phyloP scores from a whole-genome alignment of 306 rosid species.

The Lathyrus aphaca region DNA sequence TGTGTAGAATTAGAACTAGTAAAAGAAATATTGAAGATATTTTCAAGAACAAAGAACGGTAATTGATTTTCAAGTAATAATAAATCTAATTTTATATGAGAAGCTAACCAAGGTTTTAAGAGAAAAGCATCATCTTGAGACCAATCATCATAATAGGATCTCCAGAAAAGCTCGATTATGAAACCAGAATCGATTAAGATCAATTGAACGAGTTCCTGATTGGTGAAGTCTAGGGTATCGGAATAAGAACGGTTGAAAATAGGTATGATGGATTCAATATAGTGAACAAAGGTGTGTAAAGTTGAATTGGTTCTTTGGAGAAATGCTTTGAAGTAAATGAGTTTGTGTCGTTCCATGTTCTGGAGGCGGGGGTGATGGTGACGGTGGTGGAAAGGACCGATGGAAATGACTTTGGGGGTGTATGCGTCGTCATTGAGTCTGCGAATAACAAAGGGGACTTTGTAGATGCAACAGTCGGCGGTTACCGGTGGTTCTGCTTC shows the following conservation, averaged over 20 bases:
- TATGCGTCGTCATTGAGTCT: conserved; percentile 35
- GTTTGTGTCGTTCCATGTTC: conserved; percentile 37
- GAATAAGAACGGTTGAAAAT: conserved; percentile 29
- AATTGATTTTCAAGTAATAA: conserved; percentile 43
- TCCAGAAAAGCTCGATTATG: conserved; percentile 35
- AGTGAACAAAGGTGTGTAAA: background rate
- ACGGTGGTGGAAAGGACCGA: conserved; percentile 45
- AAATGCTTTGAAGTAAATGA: conserved; percentile 23
- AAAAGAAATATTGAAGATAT: background rate
- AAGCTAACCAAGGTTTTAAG: conserved; percentile 29
- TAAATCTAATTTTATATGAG: conserved; percentile 25
- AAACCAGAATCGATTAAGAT: conserved; percentile 39
- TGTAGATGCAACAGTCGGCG: conserved; percentile 37
- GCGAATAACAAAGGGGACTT: conserved; percentile 39
- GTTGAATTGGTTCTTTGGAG: background rate
- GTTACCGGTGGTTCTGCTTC: background rate
- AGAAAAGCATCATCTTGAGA: background rate
- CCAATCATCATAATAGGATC: background rate
- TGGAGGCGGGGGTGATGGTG: conserved; percentile 30
- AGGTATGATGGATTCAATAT: background rate
- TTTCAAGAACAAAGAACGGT: conserved; percentile 31
- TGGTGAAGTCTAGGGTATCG: background rate
- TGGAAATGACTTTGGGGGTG: conserved; percentile 47
- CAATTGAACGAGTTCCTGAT: conserved; percentile 32
- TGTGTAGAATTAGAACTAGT: background rate